Evolutionary conservation across 2,329 filamentous ascomycete genomes (phyloP).

Genomic region (Fusarium sp.): DNA sequence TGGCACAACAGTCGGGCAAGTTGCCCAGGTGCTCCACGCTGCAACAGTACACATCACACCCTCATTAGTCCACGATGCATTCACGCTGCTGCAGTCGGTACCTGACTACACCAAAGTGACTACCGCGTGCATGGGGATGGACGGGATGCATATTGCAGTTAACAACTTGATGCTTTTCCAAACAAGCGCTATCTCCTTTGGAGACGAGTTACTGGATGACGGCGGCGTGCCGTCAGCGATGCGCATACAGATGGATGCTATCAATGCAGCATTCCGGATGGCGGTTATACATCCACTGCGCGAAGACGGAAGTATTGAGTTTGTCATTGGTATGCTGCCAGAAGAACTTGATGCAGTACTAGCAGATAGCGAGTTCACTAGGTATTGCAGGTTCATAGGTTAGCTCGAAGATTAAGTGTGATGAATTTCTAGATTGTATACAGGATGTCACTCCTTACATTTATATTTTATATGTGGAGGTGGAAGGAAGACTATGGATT

Average conservation of each 20-base stretch:
- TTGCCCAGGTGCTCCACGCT: not conserved
- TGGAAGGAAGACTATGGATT: not conserved
- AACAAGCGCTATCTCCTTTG: not conserved
- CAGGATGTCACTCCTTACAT: not conserved
- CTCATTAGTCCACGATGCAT: not conserved
- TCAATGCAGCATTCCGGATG: not conserved
- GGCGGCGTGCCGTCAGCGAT: not conserved
- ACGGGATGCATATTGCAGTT: not conserved
- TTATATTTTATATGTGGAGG: rapidly evolving
- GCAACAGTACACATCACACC: not conserved
- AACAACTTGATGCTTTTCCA: not conserved
- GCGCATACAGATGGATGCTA: not conserved
- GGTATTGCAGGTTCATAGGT: not conserved
- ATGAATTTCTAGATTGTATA: not conserved
- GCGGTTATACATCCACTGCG: not conserved
- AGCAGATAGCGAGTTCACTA: not conserved
- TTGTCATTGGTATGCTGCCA: not conserved
- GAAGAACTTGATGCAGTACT: not conserved
- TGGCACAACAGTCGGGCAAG: not conserved
- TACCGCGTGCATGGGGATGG: not conserved
- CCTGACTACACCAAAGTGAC: not conserved
- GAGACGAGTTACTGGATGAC: not conserved
- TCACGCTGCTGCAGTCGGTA: not conserved
- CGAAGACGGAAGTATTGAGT: not conserved
- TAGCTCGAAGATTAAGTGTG: not conserved